Evolutionary conservation across 176 grass and related monocot genomes (phyloP).

Genomic region (Ampelocalamus luodianensis): DNA sequence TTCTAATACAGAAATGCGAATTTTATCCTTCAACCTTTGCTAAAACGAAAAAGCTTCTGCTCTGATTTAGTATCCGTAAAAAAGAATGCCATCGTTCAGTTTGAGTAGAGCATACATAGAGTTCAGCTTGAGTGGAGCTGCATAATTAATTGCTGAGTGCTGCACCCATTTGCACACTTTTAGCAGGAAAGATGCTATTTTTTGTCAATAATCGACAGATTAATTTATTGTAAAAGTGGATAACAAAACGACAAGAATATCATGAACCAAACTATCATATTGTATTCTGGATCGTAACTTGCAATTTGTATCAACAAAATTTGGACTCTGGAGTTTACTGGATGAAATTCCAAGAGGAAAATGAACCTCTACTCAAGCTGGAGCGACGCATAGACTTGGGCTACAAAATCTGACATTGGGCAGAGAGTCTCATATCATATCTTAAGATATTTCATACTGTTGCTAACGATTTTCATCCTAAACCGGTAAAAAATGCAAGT

Average conservation of each 20-base stretch:
- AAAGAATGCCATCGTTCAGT: not conserved
- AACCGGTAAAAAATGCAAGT: not conserved
- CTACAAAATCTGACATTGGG: not conserved
- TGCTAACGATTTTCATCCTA: not conserved
- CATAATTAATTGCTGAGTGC: not conserved
- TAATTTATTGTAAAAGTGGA: not conserved
- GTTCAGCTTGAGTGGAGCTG: not conserved
- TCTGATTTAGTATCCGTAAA: not conserved
- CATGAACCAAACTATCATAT: not conserved
- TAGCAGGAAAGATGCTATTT: not conserved
- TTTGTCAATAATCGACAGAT: not conserved
- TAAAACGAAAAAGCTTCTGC: not conserved
- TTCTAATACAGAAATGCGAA: not conserved
- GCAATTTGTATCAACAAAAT: not conserved
- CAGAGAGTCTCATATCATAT: not conserved
- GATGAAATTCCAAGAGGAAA: not conserved
- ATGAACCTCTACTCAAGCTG: not conserved
- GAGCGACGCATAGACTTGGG: not conserved
- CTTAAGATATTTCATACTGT: not conserved
- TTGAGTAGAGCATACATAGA: not conserved
- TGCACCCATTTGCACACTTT: not conserved
- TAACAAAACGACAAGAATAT: not conserved
- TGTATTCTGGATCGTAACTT: not conserved
- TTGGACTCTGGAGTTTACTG: not conserved
- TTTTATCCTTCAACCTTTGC: not conserved